Evolutionary conservation across 805 yeast genomes (phyloP), one percentile per base, ranked within the genome.

Genomic region (Teunomyces stri): DNA sequence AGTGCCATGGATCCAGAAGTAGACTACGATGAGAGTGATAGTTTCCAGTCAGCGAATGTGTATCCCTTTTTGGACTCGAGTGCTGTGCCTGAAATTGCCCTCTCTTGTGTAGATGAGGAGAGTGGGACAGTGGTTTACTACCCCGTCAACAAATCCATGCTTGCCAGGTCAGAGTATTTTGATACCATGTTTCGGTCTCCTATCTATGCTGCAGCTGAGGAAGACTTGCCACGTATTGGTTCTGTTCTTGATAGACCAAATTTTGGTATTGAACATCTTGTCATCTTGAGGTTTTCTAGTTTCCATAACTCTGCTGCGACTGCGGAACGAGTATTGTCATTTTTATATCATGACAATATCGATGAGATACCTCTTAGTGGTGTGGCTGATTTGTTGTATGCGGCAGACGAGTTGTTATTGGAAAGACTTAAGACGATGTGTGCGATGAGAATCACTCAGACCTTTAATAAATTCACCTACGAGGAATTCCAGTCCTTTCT

Each of bases 381-480:
- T 36, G 81, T 87, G 0, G 58, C 84, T 35, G 89, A 84, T 38
- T 73, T 82, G 2, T 60, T 87, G 2, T 65, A 69, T 46, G 70
- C 80, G 3, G 87, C 88, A 0, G 89, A 87, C 57, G 72, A 74
- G 47, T 59, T 84, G 18, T 60, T 81, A 35, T 68, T 82, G 13
- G 90, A 85, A n/a, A 63, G 84, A 35, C 69, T 87, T 45, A 85
- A 85, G 61, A 75, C 83, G 2, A 69, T 82, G 70, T 82, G 88
- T 35, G 83, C 88, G 1, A 70, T 77, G 9, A 61, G 70, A 10
- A 64, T 81, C 31, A 68, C 80, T 1, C 62, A 68, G 15, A 44
- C 47, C 15, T 62, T 63, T 42, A 50, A 53, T 16, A 43, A 51
- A 10, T 57, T 60, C 30, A 47, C 55, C 15, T 54, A 45, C 38